Percentiles rank a stretch among this genome's conserved stretches.
phyloP scores from a whole-genome alignment of 2,329 filamentous ascomycete species.

The Ceratocystis variospora region DNA sequence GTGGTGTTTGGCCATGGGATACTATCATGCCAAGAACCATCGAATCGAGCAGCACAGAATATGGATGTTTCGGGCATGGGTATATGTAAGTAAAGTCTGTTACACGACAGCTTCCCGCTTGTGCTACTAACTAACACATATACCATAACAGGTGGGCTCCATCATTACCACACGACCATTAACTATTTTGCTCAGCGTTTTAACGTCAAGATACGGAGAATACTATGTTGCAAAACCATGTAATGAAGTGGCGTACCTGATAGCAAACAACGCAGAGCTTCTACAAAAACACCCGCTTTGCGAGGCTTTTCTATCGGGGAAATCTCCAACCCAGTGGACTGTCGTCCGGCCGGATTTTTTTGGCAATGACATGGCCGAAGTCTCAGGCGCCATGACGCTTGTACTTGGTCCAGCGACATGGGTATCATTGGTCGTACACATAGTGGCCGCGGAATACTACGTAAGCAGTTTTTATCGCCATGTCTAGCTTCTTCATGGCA shows the following conservation, averaged over 20 bases:
- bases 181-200: neutral
- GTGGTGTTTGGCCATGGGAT: neutral
- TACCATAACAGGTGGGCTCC: neutral
- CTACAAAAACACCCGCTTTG: slow-evolving; percentile 8
- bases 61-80: slow-evolving; percentile 15
- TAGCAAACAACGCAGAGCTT: slow-evolving; percentile 6
- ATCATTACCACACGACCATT: neutral
- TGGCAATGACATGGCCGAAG: slow-evolving; percentile 3
- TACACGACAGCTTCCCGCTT: neutral
- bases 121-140: neutral
- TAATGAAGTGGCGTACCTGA: slow-evolving; percentile 8
- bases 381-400: neutral
- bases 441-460: slow-evolving; percentile 2
- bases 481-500: neutral
- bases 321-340: neutral
- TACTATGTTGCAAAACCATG: slow-evolving; percentile 9
- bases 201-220: slow-evolving; percentile 1
- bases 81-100: slow-evolving; percentile 9
- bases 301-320: slow-evolving; percentile 1
- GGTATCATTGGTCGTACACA: slow-evolving; percentile 6
- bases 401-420: slow-evolving; percentile 2
- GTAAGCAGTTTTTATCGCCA: neutral
- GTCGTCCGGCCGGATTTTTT: neutral
- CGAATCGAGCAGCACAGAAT: slow-evolving; percentile 4
- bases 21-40: neutral